Evolutionary conservation across 2,329 filamentous ascomycete species (phyloP).

Genomic region (Diaporthe sp.): DNA sequence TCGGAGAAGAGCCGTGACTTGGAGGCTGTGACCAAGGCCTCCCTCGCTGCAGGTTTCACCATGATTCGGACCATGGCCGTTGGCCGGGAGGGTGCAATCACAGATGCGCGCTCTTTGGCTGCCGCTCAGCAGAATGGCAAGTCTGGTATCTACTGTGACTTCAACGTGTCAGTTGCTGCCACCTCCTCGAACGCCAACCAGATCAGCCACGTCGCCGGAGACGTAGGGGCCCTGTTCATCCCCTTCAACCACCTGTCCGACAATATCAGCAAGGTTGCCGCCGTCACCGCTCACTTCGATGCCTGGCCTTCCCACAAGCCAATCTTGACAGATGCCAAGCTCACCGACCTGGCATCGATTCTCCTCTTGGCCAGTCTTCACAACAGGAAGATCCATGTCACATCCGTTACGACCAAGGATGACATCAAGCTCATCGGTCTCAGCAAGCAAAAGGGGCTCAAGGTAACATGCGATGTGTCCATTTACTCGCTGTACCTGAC

Average conservation of each 20-base stretch:
- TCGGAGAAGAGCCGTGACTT: constrained; percentile 76
- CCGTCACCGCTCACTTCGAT: constrained; percentile 83
- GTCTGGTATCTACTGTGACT: constrained; percentile 79
- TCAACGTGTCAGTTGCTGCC: constrained; percentile 83
- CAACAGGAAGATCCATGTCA: constrained; percentile 83
- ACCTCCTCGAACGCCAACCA: constrained; percentile 82
- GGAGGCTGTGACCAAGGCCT: constrained; percentile 78
- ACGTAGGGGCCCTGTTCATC: constrained; percentile 86
- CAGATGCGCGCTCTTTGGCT: constrained; percentile 79
- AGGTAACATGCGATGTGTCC: constrained; percentile 87
- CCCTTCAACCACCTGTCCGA: constrained; percentile 86
- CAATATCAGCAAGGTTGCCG: constrained; percentile 87
- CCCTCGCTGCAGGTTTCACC: constrained; percentile 81
- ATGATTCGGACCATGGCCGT: constrained; percentile 87
- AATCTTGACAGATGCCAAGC: constrained; percentile 85
- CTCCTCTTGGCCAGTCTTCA: constrained; percentile 83
- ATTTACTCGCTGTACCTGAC: constrained; percentile 84
- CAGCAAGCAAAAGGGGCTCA: constrained; percentile 85
- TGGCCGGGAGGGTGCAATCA: constrained; percentile 79
- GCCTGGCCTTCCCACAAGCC: constrained; percentile 84
- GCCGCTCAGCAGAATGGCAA: constrained; percentile 80
- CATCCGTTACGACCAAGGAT: constrained; percentile 84
- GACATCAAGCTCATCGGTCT: constrained; percentile 83
- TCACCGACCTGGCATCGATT: constrained; percentile 85
- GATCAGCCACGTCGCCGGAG: constrained; percentile 78